Conservation (phyloP, 1,284 basidiomycete genomes). For the Retiboletus flavoniger region DNA sequence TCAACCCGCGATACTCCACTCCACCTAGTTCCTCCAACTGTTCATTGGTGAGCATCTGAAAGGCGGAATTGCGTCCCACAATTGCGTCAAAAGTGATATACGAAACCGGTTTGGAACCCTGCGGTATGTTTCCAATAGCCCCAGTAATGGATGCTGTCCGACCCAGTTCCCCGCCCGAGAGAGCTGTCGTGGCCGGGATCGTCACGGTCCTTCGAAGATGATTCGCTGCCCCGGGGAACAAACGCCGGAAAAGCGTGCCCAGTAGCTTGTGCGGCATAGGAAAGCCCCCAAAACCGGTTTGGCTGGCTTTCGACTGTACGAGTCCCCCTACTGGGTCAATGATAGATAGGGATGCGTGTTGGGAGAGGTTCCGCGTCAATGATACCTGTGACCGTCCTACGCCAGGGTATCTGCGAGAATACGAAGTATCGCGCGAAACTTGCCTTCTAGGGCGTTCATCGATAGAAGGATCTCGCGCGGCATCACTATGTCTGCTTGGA, state of each 20-base stretch:
- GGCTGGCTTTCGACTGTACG: slow-evolving; percentile 34
- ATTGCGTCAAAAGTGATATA: slow-evolving; percentile 87
- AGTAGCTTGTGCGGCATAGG: slow-evolving; percentile 74
- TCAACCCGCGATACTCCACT: slow-evolving; percentile 90
- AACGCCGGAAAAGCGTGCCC: slow-evolving; percentile 43
- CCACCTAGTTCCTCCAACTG: slow-evolving; percentile 92
- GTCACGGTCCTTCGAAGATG: slow-evolving; percentile 66
- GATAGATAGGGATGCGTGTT: slow-evolving; percentile 7
- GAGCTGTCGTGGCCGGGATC: slow-evolving; percentile 69
- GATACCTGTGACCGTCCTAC: slow-evolving; percentile 15
- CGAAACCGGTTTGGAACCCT: slow-evolving; percentile 58
- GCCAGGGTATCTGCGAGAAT: slow-evolving; percentile 17
- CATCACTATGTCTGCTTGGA: slow-evolving; percentile 1
- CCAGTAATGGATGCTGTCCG: slow-evolving; percentile 22
- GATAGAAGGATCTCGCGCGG: background rate
- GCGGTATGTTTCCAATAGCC: slow-evolving; percentile 24
- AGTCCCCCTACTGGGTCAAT: slow-evolving; percentile 24
- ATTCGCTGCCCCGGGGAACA: slow-evolving; percentile 59
- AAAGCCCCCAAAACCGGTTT: slow-evolving; percentile 80
- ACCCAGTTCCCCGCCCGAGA: slow-evolving; percentile 40
- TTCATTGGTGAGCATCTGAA: slow-evolving; percentile 75
- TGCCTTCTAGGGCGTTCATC: slow-evolving; percentile 9
- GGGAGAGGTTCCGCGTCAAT: slow-evolving; percentile 16
- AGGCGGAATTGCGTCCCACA: slow-evolving; percentile 88
- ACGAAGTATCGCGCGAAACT: slow-evolving; percentile 4